Conservation (phyloP, 2,329 filamentous ascomycete species). For the Cytospora paraplurivora region DNA sequence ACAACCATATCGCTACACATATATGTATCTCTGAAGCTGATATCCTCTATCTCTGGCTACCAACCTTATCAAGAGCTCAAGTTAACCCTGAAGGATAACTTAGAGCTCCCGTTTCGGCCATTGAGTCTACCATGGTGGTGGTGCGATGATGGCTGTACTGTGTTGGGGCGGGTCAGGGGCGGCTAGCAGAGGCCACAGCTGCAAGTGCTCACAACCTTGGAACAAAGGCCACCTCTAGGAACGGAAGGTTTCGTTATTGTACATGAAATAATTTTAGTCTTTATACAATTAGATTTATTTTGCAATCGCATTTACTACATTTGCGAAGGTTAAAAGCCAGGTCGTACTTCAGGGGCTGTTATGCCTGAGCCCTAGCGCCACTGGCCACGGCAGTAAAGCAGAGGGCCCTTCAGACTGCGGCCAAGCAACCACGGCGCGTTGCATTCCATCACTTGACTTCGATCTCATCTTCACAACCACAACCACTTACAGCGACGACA, state of each 20-base stretch:
- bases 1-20: not conserved
- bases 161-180: not conserved
- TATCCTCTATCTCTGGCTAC: not conserved
- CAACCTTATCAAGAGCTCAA: not conserved
- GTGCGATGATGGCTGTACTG: too few relatives aligned
- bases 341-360: slow-evolving; percentile 3
- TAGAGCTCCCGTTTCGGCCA: too few relatives aligned
- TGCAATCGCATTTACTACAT: not conserved
- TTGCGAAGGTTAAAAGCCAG: not conserved
- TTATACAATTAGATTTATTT: not conserved
- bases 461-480: slow-evolving; percentile 21
- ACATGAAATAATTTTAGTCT: too few relatives aligned
- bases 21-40: not conserved
- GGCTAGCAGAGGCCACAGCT: not conserved
- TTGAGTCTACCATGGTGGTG: not conserved
- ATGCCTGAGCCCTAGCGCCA: slow-evolving; percentile 20
- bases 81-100: not conserved
- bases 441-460: slow-evolving; percentile 2
- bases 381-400: slow-evolving; percentile 14
- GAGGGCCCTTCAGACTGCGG: slow-evolving; percentile 10
- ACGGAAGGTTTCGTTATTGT: not conserved
- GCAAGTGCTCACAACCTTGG: not conserved
- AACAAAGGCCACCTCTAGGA: not conserved
- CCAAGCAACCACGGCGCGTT: slow-evolving; percentile 10
- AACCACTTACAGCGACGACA: slow-evolving; percentile 14